Conservation (phyloP, 2,329 filamentous ascomycete species). For the Fusarium floridanum region DNA sequence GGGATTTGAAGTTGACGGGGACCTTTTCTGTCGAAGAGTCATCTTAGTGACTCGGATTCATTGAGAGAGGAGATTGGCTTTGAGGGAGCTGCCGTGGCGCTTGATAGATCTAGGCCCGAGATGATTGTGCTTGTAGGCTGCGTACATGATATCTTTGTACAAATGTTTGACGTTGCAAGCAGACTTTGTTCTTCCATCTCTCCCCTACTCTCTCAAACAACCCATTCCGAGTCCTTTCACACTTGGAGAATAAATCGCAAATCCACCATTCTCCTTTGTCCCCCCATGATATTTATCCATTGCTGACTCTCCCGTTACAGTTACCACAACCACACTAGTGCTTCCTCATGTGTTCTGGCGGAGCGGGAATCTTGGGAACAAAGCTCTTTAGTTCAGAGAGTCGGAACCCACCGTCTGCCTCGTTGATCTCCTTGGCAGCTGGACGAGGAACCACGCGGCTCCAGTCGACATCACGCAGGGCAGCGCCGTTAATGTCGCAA, state of each 20-base stretch:
- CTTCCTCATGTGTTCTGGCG: neutral
- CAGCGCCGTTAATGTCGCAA: neutral
- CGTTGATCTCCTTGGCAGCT: neutral
- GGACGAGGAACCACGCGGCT: neutral
- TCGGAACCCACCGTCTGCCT: neutral
- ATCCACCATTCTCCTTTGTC: neutral
- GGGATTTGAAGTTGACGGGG: slow-evolving; percentile 60
- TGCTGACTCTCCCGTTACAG: neutral
- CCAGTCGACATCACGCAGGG: slow-evolving; percentile 17
- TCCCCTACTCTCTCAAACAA: neutral
- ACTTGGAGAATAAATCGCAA: neutral
- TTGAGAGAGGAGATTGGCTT: neutral
- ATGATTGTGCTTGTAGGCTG: neutral
- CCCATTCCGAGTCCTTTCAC: neutral
- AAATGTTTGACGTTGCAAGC: neutral
- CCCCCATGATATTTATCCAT: neutral
- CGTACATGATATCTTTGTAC: neutral
- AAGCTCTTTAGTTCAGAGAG: slow-evolving; percentile 1
- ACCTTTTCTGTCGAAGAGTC: slow-evolving; percentile 34
- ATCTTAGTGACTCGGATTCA: neutral
- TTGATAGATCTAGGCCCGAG: neutral
- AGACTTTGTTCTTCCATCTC: neutral
- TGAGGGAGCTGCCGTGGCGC: neutral
- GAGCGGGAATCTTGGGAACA: neutral
- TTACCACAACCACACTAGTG: neutral